Evolutionary conservation across 2,329 filamentous ascomycete genomes (phyloP).

Genomic region (Dactylellina cionopaga): DNA sequence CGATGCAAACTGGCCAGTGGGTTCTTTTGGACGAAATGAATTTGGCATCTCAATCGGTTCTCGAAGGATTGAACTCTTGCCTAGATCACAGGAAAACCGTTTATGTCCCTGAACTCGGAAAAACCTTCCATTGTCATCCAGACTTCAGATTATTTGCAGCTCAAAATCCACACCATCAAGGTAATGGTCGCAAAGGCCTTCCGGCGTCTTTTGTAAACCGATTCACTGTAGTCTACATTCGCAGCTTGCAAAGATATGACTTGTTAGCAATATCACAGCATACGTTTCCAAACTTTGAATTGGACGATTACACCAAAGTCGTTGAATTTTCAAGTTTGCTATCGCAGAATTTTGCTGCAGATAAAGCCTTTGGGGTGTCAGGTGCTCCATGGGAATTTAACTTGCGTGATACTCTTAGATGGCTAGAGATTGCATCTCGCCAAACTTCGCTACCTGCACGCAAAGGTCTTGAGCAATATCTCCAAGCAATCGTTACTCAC

Average conservation of each 20-base stretch:
- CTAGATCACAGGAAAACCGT: slow-evolving; percentile 95
- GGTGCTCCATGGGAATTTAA: slow-evolving; percentile 97
- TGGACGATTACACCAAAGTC: slow-evolving; percentile 71
- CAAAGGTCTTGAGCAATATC: slow-evolving; percentile 69
- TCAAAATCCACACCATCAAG: slow-evolving; percentile 97
- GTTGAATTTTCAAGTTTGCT: slow-evolving; percentile 84
- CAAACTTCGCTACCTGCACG: slow-evolving; percentile 63
- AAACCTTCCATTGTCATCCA: slow-evolving; percentile 88
- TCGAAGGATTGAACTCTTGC: slow-evolving; percentile 95
- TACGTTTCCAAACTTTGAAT: slow-evolving; percentile 74
- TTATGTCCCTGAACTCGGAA: slow-evolving; percentile 93
- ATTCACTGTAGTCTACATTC: slow-evolving; percentile 97
- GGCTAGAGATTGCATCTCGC: slow-evolving; percentile 95
- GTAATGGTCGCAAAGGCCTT: slow-evolving; percentile 91
- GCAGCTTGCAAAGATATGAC: slow-evolving; percentile 84
- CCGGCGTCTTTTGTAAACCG: slow-evolving; percentile 97
- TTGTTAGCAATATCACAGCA: slow-evolving; percentile 81
- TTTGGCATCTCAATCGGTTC: slow-evolving; percentile 91
- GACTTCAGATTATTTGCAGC: slow-evolving; percentile 95
- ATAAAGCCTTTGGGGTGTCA: slow-evolving; percentile 66
- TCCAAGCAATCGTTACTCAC: slow-evolving; percentile 84
- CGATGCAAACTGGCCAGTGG: slow-evolving; percentile 97
- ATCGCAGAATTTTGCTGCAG: slow-evolving; percentile 73
- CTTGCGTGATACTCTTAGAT: slow-evolving; percentile 70
- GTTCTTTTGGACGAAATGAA: slow-evolving; percentile 99